phyloP scores from a whole-genome alignment of 352 stramenopile species.

The Phytopythium montanum region DNA sequence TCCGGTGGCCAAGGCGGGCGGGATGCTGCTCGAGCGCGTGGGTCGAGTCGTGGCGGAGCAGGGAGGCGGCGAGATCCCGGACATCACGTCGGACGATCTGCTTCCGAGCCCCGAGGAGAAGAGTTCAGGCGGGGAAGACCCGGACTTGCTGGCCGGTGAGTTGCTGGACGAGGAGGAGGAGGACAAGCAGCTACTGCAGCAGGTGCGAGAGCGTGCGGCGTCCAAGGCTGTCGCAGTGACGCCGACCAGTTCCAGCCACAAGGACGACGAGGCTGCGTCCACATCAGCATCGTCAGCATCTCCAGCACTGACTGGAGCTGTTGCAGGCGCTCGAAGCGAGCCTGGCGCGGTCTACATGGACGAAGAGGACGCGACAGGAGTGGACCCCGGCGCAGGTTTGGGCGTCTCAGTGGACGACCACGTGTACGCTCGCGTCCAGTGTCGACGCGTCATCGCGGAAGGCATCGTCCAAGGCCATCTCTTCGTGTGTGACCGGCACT shows the following conservation, averaged over 20 bases:
- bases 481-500: conserved; percentile 56
- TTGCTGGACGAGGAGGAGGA: conserved; percentile 12
- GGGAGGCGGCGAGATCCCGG: conserved; percentile 68
- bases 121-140: conserved; percentile 8
- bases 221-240: conserved; percentile 7
- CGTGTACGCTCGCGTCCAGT: conserved; percentile 57
- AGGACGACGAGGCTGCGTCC: background rate
- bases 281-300: background rate
- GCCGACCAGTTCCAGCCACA: background rate
- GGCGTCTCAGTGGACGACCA: conserved; percentile 49
- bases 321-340: conserved; percentile 3
- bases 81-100: conserved; percentile 63
- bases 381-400: conserved; percentile 57
- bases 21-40: conserved; percentile 59
- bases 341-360: conserved; percentile 5
- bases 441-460: conserved; percentile 71
- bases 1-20: conserved; percentile 20
- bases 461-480: conserved; percentile 64
- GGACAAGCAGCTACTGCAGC: conserved; percentile 5
- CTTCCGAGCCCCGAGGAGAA: conserved; percentile 20
- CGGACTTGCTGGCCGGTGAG: conserved; percentile 12
- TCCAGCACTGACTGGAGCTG: background rate
- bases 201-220: conserved; percentile 6
- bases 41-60: conserved; percentile 70
- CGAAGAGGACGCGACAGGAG: conserved; percentile 38